Evolutionary conservation across 2,329 filamentous ascomycete genomes (phyloP), one percentile per base, ranked within the genome.

Genomic region (Nectriaceae sp.): DNA sequence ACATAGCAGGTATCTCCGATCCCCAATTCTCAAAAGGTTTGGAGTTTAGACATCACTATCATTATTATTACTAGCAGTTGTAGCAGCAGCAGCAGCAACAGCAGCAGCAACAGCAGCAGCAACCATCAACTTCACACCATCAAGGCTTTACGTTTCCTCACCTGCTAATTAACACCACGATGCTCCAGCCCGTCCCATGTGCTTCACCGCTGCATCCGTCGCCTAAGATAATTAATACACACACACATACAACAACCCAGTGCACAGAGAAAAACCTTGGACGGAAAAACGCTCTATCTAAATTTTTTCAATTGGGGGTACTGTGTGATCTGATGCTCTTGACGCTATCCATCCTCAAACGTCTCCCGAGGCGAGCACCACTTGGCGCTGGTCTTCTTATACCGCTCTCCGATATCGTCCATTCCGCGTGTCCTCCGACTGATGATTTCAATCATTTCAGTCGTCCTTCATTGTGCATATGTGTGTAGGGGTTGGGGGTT

Each of bases 271-370:
- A 31, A 8, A 15, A 31, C 26, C 15, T 31, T n/a, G n/a, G n/a
- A n/a, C n/a, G n/a, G n/a, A n/a, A 31, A 31, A 31, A 31, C 8
- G 8, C 10, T 31, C 26, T 31, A 31, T 31, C 26, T 31, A 31
- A 31, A 31, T 57, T 56, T 51, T 52, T 55, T 50, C 52, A 31
- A 55, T 57, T 52, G 44, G 55, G 55, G 47, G 59, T 62, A 49
- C 54, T 61, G 47, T 58, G 49, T 57, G 50, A 58, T 61, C 46
- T 57, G 49, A 53, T 61, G 53, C 59, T 62, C 49, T 56, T 50
- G 43, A 57, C 54, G 51, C 55, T 59, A 59, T 61, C 59, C 57
- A 59, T 62, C 59, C 59, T 53, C 54, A 47, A 53, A 57, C 52
- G 53, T 48, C 47, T 47, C 55, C 48, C 18, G 44, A 50, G 53